Evolutionary conservation across 768 basidiomycete species (phyloP), one percentile per base, ranked within the genome.

Genomic region (Suillus lakei): DNA sequence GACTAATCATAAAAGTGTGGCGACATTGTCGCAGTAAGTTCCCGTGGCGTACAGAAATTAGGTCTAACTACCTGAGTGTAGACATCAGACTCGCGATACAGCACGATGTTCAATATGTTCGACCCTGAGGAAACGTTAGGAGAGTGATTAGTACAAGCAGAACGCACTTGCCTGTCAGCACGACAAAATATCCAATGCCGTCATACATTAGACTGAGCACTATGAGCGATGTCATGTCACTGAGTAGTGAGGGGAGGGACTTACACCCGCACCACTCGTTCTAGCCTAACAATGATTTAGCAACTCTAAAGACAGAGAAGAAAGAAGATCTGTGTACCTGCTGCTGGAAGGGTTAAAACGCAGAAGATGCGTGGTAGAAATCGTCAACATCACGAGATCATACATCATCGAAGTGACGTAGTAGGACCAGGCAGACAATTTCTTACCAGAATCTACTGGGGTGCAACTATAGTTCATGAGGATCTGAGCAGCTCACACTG

Each of bases 141-240:
- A 43, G 16, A 53, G 60, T 16, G 64, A 39, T 36, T 21, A 48
- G 39, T 28, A 10, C 10, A 23, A 39, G 28, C 16, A 18, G n/a
- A 63, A n/a, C 10, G 28, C 44, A 38, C 72, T 23, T 67, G 85
- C 86, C 79, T 28, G 88, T 87, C 51, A 91, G 75, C 4, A 79
- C 79, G 32, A 88, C 68, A 64, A 90, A 86, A 71, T 89, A 91
- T 26, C 85, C 83, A 28, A 91, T 75, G 30, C 90, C 90, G 67
- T 91, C 88, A 62, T 86, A 87, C 5, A 91, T 76, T 85, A 91
- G 87, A 76, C 88, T 90, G 67, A 4, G 39, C 18, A 18, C 68
- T 6, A 23, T 26, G 26, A 43, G 18, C 26, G 13, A 50, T 30
- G 15, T 44, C 36, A 38, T 34, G 34, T 34, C 16, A 46, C 77